Percentiles rank a stretch among this genome's conserved stretches.
These are phyloP conservation scores for Noccaea caerulescens DNA, from an alignment of 345 rosid genomes.

Conservation along the genomic window DNA sequence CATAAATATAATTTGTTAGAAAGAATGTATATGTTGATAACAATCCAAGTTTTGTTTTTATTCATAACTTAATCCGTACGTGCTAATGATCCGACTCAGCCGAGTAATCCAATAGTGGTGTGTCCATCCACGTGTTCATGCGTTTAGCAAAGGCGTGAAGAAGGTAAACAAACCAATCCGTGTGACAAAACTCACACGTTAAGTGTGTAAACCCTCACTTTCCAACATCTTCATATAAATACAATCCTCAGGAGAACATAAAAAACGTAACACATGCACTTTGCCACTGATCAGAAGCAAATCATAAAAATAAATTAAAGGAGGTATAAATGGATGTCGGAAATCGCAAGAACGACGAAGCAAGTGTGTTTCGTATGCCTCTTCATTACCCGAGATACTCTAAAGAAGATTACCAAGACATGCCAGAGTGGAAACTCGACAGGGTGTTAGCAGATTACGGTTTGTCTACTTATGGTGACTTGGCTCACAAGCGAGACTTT, in stretches of 20 bases:
- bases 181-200: conserved; percentile 42
- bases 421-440: conserved; percentile 71
- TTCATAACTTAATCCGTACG: background rate
- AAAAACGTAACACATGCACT: conserved; percentile 19
- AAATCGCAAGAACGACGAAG: conserved; percentile 27
- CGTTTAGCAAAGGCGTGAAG: conserved; percentile 33
- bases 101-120: conserved; percentile 12
- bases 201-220: conserved; percentile 27
- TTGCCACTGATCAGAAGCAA: conserved; percentile 5
- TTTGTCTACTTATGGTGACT: conserved; percentile 51
- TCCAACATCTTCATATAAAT: conserved; percentile 16
- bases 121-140: conserved; percentile 39
- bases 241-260: background rate
- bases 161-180: conserved; percentile 40
- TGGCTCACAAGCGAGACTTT: conserved; percentile 56
- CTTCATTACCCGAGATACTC: conserved; percentile 67
- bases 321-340: conserved; percentile 27
- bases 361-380: conserved; percentile 56
- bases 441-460: conserved; percentile 60
- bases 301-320: background rate
- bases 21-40: background rate
- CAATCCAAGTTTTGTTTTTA: background rate
- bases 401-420: conserved; percentile 55
- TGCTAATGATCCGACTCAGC: background rate
- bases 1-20: background rate